These are phyloP conservation scores for Myxozyma nipponensis DNA, from an alignment of 805 yeast species.

Conservation along the genomic window DNA sequence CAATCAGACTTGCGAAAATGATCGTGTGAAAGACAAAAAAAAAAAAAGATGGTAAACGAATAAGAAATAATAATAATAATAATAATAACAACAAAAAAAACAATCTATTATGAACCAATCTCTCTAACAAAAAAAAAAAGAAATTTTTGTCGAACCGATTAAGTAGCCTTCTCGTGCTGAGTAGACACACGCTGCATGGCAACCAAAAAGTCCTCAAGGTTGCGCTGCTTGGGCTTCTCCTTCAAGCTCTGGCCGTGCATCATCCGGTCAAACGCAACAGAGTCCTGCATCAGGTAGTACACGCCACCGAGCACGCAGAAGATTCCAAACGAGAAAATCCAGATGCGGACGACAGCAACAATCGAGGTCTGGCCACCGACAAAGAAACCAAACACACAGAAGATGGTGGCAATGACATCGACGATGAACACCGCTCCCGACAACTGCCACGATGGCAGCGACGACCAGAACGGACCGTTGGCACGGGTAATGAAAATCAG, in stretches of 20 bases:
- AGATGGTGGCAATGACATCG: constrained; percentile 88
- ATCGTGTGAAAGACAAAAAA: not conserved
- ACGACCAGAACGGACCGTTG: constrained; percentile 98
- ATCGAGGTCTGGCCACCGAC: constrained; percentile 96
- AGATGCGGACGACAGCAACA: constrained; percentile 89
- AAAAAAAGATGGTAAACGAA: not conserved
- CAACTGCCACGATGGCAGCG: constrained; percentile 94
- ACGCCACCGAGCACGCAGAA: constrained; percentile 96
- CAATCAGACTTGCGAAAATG: too few species aligned
- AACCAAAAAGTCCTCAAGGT: constrained; percentile 57
- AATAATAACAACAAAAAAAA: not conserved
- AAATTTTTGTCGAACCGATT: not conserved
- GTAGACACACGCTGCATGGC: constrained; percentile 65
- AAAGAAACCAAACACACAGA: constrained; percentile 96
- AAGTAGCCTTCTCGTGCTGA: constrained; percentile 56
- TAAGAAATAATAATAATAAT: not conserved
- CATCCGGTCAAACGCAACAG: constrained; percentile 48
- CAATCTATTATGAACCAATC: not conserved
- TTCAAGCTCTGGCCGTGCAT: constrained; percentile 51
- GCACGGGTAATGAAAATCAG: constrained; percentile 95
- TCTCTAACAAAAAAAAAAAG: not conserved
- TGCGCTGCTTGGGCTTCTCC: constrained; percentile 45
- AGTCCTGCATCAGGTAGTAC: constrained; percentile 82
- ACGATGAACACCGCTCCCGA: constrained; percentile 88
- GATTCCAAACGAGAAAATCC: constrained; percentile 95